phyloP scores from a whole-genome alignment of 1,139 yeast genomes.

The Martiniozyma asiatica region DNA sequence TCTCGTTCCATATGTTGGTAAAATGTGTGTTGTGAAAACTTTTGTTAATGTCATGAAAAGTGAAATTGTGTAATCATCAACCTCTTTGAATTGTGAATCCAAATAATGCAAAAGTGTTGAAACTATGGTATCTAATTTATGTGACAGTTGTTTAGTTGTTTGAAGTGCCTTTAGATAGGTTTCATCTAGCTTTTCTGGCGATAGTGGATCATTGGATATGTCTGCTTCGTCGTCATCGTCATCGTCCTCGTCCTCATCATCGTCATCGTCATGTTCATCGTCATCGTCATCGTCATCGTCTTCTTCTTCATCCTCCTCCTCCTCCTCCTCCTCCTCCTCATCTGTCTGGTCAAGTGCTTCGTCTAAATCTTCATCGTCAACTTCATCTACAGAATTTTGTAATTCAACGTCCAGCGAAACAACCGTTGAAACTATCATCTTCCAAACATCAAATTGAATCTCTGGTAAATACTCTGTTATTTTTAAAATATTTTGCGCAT shows the following conservation, averaged over 20 bases:
- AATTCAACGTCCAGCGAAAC: slow-evolving; percentile 90
- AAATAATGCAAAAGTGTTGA: slow-evolving; percentile 42
- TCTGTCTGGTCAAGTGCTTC: slow-evolving; percentile 41
- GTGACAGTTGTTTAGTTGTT: slow-evolving; percentile 44
- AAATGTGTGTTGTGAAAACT: slow-evolving; percentile 65
- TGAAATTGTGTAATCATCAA: slow-evolving; percentile 36
- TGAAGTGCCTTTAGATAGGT: slow-evolving; percentile 24
- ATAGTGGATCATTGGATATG: too few species aligned
- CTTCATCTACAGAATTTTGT: slow-evolving; percentile 76
- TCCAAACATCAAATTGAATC: slow-evolving; percentile 66
- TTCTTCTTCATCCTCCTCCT: slow-evolving; percentile 22
- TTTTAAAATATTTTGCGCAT: slow-evolving; percentile 50
- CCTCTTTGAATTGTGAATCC: slow-evolving; percentile 35
- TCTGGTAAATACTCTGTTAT: slow-evolving; percentile 64
- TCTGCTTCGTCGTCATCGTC: slow-evolving; percentile 24
- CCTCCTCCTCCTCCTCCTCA: slow-evolving; percentile 24
- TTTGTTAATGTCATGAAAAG: slow-evolving; percentile 66
- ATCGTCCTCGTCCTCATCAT: slow-evolving; percentile 22
- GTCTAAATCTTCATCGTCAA: slow-evolving; percentile 63
- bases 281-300: slow-evolving; percentile 23
- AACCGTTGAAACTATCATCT: slow-evolving; percentile 61
- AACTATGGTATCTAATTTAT: slow-evolving; percentile 61
- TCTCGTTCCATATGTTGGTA: slow-evolving; percentile 89
- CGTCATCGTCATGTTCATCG: slow-evolving; percentile 24
- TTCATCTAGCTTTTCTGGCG: slow-evolving; percentile 11